Percentiles rank a stretch among this genome's conserved stretches.
These are phyloP conservation scores for Pholiota microspora DNA, from an alignment of 768 basidiomycete genomes.

Conservation along the genomic window DNA sequence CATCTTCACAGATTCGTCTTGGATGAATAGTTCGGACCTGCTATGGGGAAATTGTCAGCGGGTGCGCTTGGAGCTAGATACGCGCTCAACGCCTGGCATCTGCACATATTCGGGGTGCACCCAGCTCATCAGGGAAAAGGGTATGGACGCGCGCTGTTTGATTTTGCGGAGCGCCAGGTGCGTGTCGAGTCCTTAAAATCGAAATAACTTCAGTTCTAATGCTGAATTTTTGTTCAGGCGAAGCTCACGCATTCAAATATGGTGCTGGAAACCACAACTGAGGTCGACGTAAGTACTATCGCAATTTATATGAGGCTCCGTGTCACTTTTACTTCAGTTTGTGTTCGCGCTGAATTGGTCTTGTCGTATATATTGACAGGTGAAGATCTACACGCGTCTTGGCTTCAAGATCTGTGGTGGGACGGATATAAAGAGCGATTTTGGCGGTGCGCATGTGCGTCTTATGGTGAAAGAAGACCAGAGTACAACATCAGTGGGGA, in stretches of 20 bases:
- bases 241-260: constrained; percentile 15
- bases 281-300: constrained; percentile 27
- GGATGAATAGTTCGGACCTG: constrained; percentile 21
- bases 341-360: too few relatives aligned
- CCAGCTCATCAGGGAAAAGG: constrained; percentile 30
- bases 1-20: background rate
- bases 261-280: constrained; percentile 26
- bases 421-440: constrained; percentile 16
- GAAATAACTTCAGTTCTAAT: too few relatives aligned
- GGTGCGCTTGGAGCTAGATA: constrained; percentile 20
- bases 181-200: background rate
- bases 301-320: too few relatives aligned
- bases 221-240: constrained; percentile 14
- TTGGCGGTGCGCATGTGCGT: constrained; percentile 15
- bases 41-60: constrained; percentile 13
- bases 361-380: too few relatives aligned
- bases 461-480: constrained; percentile 19
- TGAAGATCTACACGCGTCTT: constrained; percentile 17
- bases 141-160: constrained; percentile 24
- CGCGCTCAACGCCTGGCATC: constrained; percentile 23
- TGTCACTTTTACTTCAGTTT: too few relatives aligned
- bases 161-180: constrained; percentile 24
- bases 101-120: constrained; percentile 27
- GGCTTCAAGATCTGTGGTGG: constrained; percentile 20
- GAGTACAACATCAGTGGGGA: background rate